These are phyloP conservation scores for Exophiala dermatitidis DNA, from an alignment of 2,329 filamentous ascomycete genomes.

Conservation along the genomic window DNA sequence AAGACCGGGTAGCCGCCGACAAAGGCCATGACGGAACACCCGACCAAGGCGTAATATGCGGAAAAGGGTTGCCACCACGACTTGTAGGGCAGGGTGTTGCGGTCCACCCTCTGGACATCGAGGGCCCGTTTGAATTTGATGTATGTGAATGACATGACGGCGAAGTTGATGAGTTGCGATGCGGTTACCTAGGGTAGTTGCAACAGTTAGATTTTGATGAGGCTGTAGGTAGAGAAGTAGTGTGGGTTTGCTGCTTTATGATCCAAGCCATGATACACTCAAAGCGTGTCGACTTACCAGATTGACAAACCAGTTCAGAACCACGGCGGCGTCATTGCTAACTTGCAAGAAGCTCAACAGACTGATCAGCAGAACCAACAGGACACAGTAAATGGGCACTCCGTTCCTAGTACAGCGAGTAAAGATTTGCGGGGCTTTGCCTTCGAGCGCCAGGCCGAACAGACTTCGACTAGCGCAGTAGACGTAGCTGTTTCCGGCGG, in stretches of 20 bases:
- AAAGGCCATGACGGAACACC: conserved; percentile 63
- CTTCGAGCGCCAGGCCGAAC: conserved; percentile 61
- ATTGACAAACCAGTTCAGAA: conserved; percentile 66
- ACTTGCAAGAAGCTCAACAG: conserved; percentile 69
- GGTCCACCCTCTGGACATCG: conserved; percentile 59
- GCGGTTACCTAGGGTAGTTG: conserved; percentile 51
- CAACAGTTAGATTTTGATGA: background rate
- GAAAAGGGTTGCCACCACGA: conserved; percentile 63
- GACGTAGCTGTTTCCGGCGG: conserved; percentile 60
- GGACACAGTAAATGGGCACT: conserved; percentile 68
- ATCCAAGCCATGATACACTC: background rate
- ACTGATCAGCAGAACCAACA: conserved; percentile 58
- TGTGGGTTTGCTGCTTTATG: too few species aligned
- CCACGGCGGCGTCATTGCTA: conserved; percentile 56
- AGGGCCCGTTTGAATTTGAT: conserved; percentile 65
- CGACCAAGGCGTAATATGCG: conserved; percentile 58
- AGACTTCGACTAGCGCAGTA: conserved; percentile 64
- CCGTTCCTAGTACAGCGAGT: conserved; percentile 56
- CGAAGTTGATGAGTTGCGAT: conserved; percentile 67
- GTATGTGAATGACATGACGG: conserved; percentile 62
- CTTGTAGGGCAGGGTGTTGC: conserved; percentile 62
- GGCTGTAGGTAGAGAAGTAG: background rate
- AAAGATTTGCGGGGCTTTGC: conserved; percentile 59
- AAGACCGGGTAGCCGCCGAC: conserved; percentile 73
- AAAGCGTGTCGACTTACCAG: conserved; percentile 36